phyloP scores from a whole-genome alignment of 2,329 filamentous ascomycete genomes.

The Volutella citrinella region DNA sequence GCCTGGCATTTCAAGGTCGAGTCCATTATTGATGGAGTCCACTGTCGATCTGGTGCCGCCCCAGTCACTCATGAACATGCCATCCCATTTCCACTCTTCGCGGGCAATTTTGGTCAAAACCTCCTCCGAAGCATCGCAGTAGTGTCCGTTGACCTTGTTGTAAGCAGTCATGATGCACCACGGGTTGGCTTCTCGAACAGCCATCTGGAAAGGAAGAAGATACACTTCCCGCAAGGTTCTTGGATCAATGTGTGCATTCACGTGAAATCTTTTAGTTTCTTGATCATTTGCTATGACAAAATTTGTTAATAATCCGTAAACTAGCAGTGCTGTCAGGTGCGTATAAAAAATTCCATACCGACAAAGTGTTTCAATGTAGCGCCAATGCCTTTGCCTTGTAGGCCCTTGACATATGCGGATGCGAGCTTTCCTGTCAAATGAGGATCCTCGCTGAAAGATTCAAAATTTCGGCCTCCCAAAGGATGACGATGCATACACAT shows the following conservation, averaged over 20 bases:
- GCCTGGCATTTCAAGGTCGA: conserved; percentile 2
- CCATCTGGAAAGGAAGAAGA: conserved; percentile 60
- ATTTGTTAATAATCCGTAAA: no score
- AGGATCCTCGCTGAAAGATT: conserved; percentile 56
- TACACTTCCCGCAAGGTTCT: conserved; percentile 61
- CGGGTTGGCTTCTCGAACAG: conserved; percentile 51
- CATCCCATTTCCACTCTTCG: not conserved
- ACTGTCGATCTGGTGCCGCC: not conserved
- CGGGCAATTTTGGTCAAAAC: not conserved
- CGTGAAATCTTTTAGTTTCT: conserved; percentile 45
- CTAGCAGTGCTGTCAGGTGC: no score
- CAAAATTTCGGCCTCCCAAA: conserved; percentile 60
- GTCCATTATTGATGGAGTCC: conserved; percentile 1
- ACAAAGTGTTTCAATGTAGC: conserved; percentile 32
- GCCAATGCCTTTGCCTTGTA: conserved; percentile 26
- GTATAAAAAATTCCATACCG: no score
- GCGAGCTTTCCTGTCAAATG: conserved; percentile 19
- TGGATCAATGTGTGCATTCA: conserved; percentile 44
- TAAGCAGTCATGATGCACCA: conserved; percentile 59
- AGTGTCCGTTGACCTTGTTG: conserved; percentile 36
- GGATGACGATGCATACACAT: conserved; percentile 61
- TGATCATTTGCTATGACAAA: conserved; percentile 38
- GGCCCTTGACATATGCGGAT: conserved; percentile 24
- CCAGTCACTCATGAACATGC: conserved; percentile 2
- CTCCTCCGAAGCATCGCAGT: conserved; percentile 3